A percentile compares a stretch with the other conserved stretches of the same genome.
phyloP scores from a whole-genome alignment of 805 yeast genomes.

The Blastobotrys terrestris region DNA sequence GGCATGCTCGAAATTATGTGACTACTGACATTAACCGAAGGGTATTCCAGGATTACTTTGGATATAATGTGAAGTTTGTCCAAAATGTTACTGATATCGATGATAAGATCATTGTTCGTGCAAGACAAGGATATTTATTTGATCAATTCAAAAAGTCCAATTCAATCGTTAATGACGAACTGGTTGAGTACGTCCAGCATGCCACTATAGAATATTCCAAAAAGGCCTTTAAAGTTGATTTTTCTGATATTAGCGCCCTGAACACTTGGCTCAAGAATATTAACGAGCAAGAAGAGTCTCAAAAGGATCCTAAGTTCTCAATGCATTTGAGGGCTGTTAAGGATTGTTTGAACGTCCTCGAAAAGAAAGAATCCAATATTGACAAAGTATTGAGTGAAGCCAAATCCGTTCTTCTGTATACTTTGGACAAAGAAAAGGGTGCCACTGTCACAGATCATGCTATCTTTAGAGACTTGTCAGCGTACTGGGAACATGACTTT shows the following conservation, averaged over 20 bases:
- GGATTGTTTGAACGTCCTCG: conserved; percentile 42
- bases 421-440: conserved; percentile 68
- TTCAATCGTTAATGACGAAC: conserved; percentile 37
- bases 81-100: conserved; percentile 99
- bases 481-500: conserved; percentile 82
- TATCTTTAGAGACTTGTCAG: conserved; percentile 73
- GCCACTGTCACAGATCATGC: conserved; percentile 75
- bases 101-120: conserved; percentile 92
- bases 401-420: conserved; percentile 73
- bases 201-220: conserved; percentile 22
- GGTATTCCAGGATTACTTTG: conserved; percentile 82
- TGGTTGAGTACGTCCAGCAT: conserved; percentile 43
- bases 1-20: conserved; percentile 96
- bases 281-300: conserved; percentile 46
- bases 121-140: conserved; percentile 81
- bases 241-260: conserved; percentile 22
- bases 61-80: conserved; percentile 79
- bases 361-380: conserved; percentile 14
- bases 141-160: conserved; percentile 42
- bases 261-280: conserved; percentile 45
- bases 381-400: conserved; percentile 40
- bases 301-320: conserved; percentile 71
- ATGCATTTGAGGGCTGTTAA: conserved; percentile 69
- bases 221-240: conserved; percentile 4
- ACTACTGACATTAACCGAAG: conserved; percentile 90